Conservation (phyloP, 129 eudicot species). For the Chrysanthemum seticuspe region DNA sequence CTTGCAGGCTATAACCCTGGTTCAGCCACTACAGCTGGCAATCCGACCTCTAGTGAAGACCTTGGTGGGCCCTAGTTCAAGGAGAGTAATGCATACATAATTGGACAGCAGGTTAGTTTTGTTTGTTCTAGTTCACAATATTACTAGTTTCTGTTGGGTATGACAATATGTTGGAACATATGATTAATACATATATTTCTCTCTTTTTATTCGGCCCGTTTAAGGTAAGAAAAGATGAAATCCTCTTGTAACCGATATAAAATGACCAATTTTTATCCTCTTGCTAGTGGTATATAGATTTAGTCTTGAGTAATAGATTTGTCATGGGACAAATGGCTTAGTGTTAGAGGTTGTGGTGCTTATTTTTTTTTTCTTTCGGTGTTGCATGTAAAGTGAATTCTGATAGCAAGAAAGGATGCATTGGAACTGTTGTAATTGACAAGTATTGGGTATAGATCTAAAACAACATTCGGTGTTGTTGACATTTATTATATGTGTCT, state of each 20-base stretch:
- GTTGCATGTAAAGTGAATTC: slow-evolving; percentile 69
- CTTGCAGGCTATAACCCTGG: slow-evolving; percentile 49
- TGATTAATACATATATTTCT: too few relatives aligned
- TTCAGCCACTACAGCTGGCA: slow-evolving; percentile 53
- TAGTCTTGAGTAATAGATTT: slow-evolving; percentile 24
- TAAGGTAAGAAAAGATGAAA: slow-evolving; percentile 14
- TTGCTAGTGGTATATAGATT: slow-evolving; percentile 30
- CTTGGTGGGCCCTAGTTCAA: slow-evolving; percentile 62
- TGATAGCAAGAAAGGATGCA: slow-evolving; percentile 56
- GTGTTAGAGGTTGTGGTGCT: slow-evolving; percentile 33
- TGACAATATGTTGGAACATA: background rate
- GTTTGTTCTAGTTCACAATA: background rate
- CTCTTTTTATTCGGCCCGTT: too few relatives aligned
- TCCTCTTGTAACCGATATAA: slow-evolving; percentile 36
- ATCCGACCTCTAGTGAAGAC: slow-evolving; percentile 65
- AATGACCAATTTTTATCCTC: slow-evolving; percentile 26
- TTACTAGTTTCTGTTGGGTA: background rate
- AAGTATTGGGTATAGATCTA: slow-evolving; percentile 35
- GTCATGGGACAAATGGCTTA: slow-evolving; percentile 24
- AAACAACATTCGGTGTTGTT: slow-evolving; percentile 21
- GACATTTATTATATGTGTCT: too few relatives aligned
- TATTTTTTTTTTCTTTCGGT: slow-evolving; percentile 7
- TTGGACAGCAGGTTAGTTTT: slow-evolving; percentile 75
- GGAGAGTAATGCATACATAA: slow-evolving; percentile 62
- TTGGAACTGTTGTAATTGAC: slow-evolving; percentile 45